Conservation (phyloP, 106 monocot genomes). For the Posidonia australis region DNA sequence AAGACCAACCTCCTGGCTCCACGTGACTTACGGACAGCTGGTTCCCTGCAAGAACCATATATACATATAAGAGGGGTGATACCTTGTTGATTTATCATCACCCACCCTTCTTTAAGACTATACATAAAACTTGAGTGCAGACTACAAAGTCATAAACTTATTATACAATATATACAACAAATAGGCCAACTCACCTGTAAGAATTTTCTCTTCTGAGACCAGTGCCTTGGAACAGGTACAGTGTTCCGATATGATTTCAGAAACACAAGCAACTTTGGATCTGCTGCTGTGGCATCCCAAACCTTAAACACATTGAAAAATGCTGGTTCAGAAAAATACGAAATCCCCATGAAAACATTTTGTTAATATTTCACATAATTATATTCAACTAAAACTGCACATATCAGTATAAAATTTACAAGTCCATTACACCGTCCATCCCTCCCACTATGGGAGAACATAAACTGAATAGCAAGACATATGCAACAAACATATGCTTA, state of each 20-base stretch:
- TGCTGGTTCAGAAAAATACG: neutral
- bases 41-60: slow-evolving; percentile 96
- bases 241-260: slow-evolving; percentile 92
- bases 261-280: slow-evolving; percentile 91
- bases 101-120: slow-evolving; percentile 28
- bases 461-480: neutral
- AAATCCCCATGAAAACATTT: no score
- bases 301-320: slow-evolving; percentile 30
- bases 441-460: neutral
- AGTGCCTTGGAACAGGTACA: slow-evolving; percentile 97
- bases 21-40: slow-evolving; percentile 40
- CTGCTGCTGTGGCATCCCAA: slow-evolving; percentile 94
- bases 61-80: slow-evolving; percentile 91
- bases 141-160: slow-evolving; percentile 8
- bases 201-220: slow-evolving; percentile 98
- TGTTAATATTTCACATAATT: no score
- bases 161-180: neutral
- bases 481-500: neutral
- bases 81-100: slow-evolving; percentile 48
- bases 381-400: no score
- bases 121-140: slow-evolving; percentile 12
- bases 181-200: slow-evolving; percentile 58
- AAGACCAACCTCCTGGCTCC: slow-evolving; percentile 66
- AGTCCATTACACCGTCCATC: no score
- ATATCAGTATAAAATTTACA: no score